Percentiles rank a stretch among this genome's conserved stretches.
phyloP scores from a whole-genome alignment of 305 asterid genomes.

The Fraxinus ornus region DNA sequence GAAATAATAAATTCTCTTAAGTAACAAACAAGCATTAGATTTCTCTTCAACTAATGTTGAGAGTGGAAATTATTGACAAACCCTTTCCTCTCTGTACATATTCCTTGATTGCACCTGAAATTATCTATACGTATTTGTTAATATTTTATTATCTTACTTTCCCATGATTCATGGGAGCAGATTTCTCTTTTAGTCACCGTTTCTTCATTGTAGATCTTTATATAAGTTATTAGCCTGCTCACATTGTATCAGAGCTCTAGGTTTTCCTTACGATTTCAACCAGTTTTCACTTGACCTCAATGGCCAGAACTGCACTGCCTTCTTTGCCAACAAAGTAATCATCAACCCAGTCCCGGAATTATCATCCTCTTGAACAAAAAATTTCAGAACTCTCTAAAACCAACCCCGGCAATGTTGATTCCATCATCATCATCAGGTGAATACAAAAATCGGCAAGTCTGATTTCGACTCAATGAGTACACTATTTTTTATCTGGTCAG shows the following conservation, averaged over 20 bases:
- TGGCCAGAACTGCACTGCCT: neutral
- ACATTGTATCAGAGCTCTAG: neutral
- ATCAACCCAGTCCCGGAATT: neutral
- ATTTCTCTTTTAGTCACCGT: neutral
- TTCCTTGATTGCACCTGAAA: neutral
- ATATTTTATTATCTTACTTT: neutral
- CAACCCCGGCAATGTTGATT: neutral
- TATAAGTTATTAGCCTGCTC: neutral
- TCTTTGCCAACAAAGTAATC: neutral
- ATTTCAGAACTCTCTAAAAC: neutral
- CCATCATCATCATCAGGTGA: neutral
- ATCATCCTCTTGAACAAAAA: neutral
- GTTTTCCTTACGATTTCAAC: neutral
- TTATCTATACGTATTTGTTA: neutral
- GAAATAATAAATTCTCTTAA: neutral
- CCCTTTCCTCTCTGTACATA: neutral
- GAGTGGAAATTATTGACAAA: neutral
- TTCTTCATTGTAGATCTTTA: neutral
- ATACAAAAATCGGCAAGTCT: neutral
- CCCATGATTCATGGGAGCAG: neutral
- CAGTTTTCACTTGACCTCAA: neutral
- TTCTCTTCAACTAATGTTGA: neutral
- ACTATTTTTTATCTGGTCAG: neutral
- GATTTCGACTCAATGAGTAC: neutral
- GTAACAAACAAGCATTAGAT: neutral